A percentile compares a stretch with the other conserved stretches of the same genome.
These are phyloP conservation scores for Exophiala oligosperma DNA, from an alignment of 2,329 filamentous ascomycete species.

Conservation along the genomic window DNA sequence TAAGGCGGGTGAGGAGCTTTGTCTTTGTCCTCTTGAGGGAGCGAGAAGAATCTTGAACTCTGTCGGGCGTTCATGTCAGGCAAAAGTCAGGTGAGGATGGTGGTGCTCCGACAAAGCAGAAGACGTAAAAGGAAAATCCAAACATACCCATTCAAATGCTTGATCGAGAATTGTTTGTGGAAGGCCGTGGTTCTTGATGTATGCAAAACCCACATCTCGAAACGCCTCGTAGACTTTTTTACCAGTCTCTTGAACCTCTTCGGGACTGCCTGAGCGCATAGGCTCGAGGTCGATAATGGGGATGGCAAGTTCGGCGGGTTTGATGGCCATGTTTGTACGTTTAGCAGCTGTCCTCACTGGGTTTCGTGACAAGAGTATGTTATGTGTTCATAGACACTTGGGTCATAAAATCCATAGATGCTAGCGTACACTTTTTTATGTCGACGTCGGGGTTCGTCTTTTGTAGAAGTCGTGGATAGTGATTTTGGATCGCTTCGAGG, in stretches of 20 bases:
- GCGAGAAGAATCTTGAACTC: conserved; percentile 43
- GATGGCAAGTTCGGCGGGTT: conserved; percentile 30
- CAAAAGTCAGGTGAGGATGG: not conserved
- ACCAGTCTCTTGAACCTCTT: conserved; percentile 30
- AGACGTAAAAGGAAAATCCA: not conserved
- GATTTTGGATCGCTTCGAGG: too few species aligned
- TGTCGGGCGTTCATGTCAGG: not conserved
- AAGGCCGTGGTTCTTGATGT: conserved; percentile 42
- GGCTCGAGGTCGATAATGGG: conserved; percentile 44
- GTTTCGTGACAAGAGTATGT: too few species aligned
- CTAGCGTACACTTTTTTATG: too few species aligned
- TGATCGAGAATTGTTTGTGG: conserved; percentile 25
- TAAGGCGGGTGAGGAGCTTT: conserved; percentile 47
- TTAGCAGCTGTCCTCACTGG: not conserved
- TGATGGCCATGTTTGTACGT: conserved; percentile 9
- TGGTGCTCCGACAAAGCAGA: not conserved
- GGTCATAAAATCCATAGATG: too few species aligned
- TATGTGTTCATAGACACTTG: not conserved
- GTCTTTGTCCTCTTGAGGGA: conserved; percentile 48
- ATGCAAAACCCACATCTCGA: conserved; percentile 42
- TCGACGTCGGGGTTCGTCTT: too few species aligned
- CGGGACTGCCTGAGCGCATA: conserved; percentile 28
- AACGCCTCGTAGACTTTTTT: conserved; percentile 40
- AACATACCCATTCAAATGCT: conserved; percentile 25
- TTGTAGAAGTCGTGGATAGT: not conserved